Base-by-base conservation (phyloP, 2,329 filamentous ascomycete species). In the Grosmannia penicillata region DNA sequence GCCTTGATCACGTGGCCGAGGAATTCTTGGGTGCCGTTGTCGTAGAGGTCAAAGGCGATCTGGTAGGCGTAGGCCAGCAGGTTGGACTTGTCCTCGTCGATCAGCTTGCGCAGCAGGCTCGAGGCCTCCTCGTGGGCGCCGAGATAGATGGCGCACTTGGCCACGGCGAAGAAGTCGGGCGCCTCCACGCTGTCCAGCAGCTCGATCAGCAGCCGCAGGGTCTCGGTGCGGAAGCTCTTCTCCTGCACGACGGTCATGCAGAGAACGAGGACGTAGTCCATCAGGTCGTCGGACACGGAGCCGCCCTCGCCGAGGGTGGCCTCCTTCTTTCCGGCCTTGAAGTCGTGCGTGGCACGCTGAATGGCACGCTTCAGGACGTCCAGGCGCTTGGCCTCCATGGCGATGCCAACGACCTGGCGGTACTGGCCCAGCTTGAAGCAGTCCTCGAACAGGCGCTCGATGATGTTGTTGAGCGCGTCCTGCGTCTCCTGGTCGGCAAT, bases 171-270 rank as follows among this genome's bases (percentile, higher is more conserved):
- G 60, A 94, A 96, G 56, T 98, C 91, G 0, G 91, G 91, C 43
- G 73, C 84, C 2, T 86, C 82, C 40, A 93, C 91, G 42, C 93
- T 84, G 62, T 82, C 94, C 27, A 98, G 69, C n/a, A 98, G 74
- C 43, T 89, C 83, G n/a, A 98, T 75, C 40, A 98, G 91, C 33
- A 98, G 70, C 50, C 82, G 79, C 42, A 98, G 62, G 38, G 98
- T 95, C 65, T 91, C 68, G 26, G 71, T 74, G 45, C 91, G 77
- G 53, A 96, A 73, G 34, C 78, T 78, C 38, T 89, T 76, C 62
- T 98, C 91, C 60, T 96, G 91, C 15, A 98, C 86, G 43, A 96
- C 80, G 45, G 93, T 87, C 85, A 98, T 93, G 66, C 89, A 95
- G 48, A 98, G 93, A 49, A 87, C 78, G 44, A 98, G 63, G 17